These are phyloP conservation scores for Effrenium voratum DNA, from an alignment of 73 alveolate genomes.

Conservation along the genomic window DNA sequence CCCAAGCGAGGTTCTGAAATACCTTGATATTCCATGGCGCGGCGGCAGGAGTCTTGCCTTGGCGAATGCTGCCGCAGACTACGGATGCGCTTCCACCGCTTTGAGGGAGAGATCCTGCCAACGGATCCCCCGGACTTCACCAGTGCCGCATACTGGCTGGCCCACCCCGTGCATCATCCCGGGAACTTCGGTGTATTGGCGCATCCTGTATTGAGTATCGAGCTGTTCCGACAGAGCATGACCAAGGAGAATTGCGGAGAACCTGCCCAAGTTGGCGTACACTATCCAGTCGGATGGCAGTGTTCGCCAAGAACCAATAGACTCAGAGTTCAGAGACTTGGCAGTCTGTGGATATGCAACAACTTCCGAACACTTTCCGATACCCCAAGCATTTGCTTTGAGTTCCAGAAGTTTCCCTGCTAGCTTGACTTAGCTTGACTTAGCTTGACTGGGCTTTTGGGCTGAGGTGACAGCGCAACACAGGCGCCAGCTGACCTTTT, in stretches of 20 bases:
- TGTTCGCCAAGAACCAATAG: conserved; percentile 30
- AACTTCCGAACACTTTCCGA: no score
- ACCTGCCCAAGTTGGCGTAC: conserved; percentile 55
- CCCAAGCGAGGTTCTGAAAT: no score
- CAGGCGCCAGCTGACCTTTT: conserved; percentile 72
- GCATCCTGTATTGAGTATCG: background rate
- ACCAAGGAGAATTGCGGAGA: conserved; percentile 63
- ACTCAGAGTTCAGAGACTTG: no score
- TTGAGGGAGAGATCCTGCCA: conserved; percentile 65
- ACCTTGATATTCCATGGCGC: no score
- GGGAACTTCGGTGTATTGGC: background rate
- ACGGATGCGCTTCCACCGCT: conserved; percentile 49
- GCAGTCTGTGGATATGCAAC: no score
- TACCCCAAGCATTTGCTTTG: no score
- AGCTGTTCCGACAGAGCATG: background rate
- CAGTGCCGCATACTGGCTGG: conserved; percentile 36
- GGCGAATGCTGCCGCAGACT: conserved; percentile 30
- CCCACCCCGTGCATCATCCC: conserved; percentile 63
- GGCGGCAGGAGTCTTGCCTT: conserved; percentile 16
- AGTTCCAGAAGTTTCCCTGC: no score
- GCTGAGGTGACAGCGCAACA: conserved; percentile 33
- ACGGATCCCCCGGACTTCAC: conserved; percentile 83
- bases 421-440: no score
- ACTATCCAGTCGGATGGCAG: conserved; percentile 52
- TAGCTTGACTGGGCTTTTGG: no score